Evolutionary conservation across 2,329 filamentous ascomycete species (phyloP), one percentile per base, ranked within the genome.

Genomic region (Clarireedia monteithiana): DNA sequence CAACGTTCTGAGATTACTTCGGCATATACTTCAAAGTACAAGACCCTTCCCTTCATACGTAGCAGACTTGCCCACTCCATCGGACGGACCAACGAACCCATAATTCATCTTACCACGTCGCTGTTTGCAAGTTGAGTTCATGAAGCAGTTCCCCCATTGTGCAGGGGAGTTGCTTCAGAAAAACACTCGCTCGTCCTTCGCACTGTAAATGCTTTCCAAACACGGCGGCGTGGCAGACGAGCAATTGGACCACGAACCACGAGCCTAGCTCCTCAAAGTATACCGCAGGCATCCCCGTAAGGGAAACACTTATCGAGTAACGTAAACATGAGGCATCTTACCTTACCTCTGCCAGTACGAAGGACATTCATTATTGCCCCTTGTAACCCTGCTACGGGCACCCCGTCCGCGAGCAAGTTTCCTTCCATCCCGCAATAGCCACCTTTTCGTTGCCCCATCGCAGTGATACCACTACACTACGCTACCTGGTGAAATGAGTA

Each of bases 401-500:
- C 45, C 51, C 52, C 52, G 42, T 53, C 50, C 24, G 6, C 17
- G 12, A n/a, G 27, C 20, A 54, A 26, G 44, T 34, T 36, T 44
- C 42, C 38, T 48, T 15, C 4, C 44, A 49, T 54, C 52, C 45
- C 52, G 44, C 52, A 49, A 54, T 26, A 48, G 27, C 50, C 50
- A 49, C 49, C 42, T 9, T 27, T 42, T 40, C 23, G 23, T 2
- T 54, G 52, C 45, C 44, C 52, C 52, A 54, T 49, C n/a, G 34
- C 15, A 42, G 15, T 9, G 15, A 38, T 10, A 34, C 30, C 30
- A 34, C 30, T 34, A 20, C 30, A 9, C 30, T 12, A 12, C 51
- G 39, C 34, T 53, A 34, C 10, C 40, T 40, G 34, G 44, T 53
- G 27, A 53, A 48, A 53, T 53, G 51, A 54, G 34, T 40, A 54